Base-by-base conservation (phyloP, 768 basidiomycete species). In the Melanogaster broomeanus region DNA sequence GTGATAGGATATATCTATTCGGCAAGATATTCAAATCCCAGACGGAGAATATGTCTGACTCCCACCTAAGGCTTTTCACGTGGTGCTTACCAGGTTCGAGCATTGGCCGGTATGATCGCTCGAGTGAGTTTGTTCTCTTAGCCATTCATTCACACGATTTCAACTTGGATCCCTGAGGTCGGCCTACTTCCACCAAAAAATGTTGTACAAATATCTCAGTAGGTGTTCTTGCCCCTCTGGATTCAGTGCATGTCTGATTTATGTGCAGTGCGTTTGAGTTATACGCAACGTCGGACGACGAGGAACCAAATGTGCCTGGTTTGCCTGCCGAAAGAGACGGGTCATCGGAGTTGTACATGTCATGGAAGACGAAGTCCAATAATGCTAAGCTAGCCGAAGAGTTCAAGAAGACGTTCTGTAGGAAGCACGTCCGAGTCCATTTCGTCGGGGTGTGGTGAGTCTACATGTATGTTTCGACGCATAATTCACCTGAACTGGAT, bases 31-130 rank as follows among this genome's bases (percentile, higher is more conserved):
- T 24, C 30, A 25, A 19, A n/a, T 22, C 5, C 12, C 6, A 31
- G 39, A 18, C 41, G 9, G 11, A 33, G 37, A 22, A 1, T 19
- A 7, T 24, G 9, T 31, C 57, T 59, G 19, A 64, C 25, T 12
- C 42, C 4, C 15, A 8, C 25, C 30, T 7, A 33, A 78, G 76
- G 76, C 4, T 78, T 74, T 54, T 77, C 77, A 2, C 74, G 77
- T n/a, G 77, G 76, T 6, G 77, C 75, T 15, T 79, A 76, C 52
- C 77, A 77, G 58, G 74, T 70, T 4, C 69, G 77, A 24, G 70
- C 64, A 1, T 43, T 78, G 35, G 73, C 77, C 3, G 77, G 64
- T 18, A 78, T 78, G 77, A 75, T 77, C 18, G 51, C 71, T n/a
- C 65, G 51, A 47, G 77, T 73, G 44, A 45, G 61, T 3, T n/a